Evolutionary conservation across 176 grass and related monocot genomes (phyloP), one percentile per base, ranked within the genome.

Genomic region (Puccinellia tenuiflora): DNA sequence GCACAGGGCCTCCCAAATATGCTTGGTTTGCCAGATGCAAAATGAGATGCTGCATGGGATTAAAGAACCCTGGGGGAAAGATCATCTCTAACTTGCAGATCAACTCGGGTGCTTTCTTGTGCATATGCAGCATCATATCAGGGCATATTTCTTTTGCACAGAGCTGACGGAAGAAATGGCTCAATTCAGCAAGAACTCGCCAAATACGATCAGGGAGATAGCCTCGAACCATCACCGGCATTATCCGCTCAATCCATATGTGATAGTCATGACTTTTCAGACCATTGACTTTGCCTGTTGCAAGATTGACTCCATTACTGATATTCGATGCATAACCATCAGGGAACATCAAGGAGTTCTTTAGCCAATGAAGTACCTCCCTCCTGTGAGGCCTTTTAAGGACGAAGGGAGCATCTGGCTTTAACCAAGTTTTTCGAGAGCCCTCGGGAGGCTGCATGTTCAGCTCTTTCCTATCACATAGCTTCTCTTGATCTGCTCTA

Each of bases 291-390:
- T 11, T 24, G 16, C 18, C 9, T 24, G 47, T 34, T 5, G 9
- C 7, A 3, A 67, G 0, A n/a, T 80, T 80, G 1, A 67, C 42
- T 5, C 61, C 60, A 14, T 28, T 7, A 6, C 78, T 80, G 0
- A 80, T 5, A n/a, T 80, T 80, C 3, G 78, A 28, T 9, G 40
- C 60, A 51, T 80, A 80, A 1, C 78, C 78, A 67, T 80, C 60
- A 15, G 20, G 42, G 22, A 80, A 80, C 18, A 34, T 80, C 17
- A 79, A 1, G 7, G 5, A 1, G 4, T 24, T 31, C 1, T 62
- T 16, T 6, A 79, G 26, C 75, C 76, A 63, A 7, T 15, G 11
- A 3, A 70, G 26, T 25, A n/a, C 21, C 9, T 70, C 67, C 67
- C 12, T 70, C 9, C n/a, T 16, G 40, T 2, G 9, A 12, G 40